phyloP scores from a whole-genome alignment of 495 filamentous ascomycete genomes.

The Trichoderma gamsii region DNA sequence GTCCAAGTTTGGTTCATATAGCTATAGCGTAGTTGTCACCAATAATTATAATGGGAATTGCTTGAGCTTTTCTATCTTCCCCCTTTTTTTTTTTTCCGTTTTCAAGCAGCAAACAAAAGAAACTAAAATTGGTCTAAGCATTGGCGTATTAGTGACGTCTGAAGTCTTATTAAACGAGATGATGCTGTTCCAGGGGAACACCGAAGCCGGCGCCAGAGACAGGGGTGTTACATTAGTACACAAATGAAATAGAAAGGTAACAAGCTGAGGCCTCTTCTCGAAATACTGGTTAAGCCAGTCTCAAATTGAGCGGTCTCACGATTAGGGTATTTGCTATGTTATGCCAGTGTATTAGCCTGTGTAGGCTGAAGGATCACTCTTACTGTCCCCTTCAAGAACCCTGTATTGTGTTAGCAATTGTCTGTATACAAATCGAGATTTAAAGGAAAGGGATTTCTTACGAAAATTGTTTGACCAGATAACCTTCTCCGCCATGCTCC shows the following conservation, averaged over 20 bases:
- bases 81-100: no score
- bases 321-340: background rate
- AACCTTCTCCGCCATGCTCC: constrained; percentile 92
- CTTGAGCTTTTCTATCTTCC: no score
- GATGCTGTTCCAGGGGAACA: no score
- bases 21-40: background rate
- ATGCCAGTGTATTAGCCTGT: background rate
- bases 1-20: background rate
- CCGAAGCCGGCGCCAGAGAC: background rate
- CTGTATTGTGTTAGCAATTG: constrained; percentile 27
- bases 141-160: no score
- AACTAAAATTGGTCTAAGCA: background rate
- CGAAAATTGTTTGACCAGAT: constrained; percentile 83
- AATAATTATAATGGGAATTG: background rate
- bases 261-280: background rate
- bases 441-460: constrained; percentile 39
- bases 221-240: background rate
- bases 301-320: background rate
- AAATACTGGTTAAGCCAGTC: no score
- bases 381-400: constrained; percentile 46
- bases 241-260: background rate
- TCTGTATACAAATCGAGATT: no score
- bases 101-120: background rate
- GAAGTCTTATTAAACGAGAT: no score
- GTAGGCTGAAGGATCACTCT: constrained; percentile 38